A percentile compares a stretch with the other conserved stretches of the same genome.
Evolutionary conservation across 1,284 basidiomycete genomes (phyloP).

Genomic region (Ganoderma meredithae): DNA sequence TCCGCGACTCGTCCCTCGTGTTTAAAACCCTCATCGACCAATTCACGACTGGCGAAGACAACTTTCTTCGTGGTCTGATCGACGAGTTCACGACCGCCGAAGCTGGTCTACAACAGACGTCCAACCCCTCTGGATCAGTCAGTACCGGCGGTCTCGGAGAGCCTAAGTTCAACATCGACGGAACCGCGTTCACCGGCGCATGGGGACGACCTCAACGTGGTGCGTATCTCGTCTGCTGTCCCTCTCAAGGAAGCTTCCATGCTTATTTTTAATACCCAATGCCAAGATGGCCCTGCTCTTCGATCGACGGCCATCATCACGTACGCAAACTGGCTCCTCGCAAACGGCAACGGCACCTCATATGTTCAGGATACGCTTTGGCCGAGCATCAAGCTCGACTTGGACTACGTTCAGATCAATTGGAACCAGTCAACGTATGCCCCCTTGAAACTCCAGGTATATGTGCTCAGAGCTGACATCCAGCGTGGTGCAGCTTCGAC

Average conservation of each 20-base stretch:
- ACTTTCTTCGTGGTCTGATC: slow-evolving; percentile 39
- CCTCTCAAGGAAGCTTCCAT: background rate
- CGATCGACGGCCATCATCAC: slow-evolving; percentile 73
- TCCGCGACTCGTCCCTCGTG: slow-evolving; percentile 50
- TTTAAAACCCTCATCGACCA: slow-evolving; percentile 51
- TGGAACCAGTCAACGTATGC: slow-evolving; percentile 51
- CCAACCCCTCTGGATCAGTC: slow-evolving; percentile 53
- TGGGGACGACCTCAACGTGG: slow-evolving; percentile 63
- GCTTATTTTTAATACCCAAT: background rate
- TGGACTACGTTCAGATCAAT: slow-evolving; percentile 62
- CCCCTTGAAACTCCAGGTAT: background rate
- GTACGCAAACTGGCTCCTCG: slow-evolving; percentile 72
- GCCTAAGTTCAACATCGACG: slow-evolving; percentile 58
- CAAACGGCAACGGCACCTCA: slow-evolving; percentile 54
- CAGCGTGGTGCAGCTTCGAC: slow-evolving; percentile 47
- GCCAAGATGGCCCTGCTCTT: slow-evolving; percentile 74
- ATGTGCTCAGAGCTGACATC: background rate
- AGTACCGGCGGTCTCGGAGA: slow-evolving; percentile 53
- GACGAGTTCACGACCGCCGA: slow-evolving; percentile 47
- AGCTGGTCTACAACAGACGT: slow-evolving; percentile 46
- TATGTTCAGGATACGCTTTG: slow-evolving; percentile 64
- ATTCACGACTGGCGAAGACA: slow-evolving; percentile 43
- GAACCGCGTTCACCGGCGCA: slow-evolving; percentile 49
- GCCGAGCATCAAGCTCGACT: slow-evolving; percentile 74
- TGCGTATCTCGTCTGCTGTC: slow-evolving; percentile 15